Percentiles rank a stretch among this genome's conserved stretches.
Evolutionary conservation across 2,329 filamentous ascomycete species (phyloP).

Genomic region (Neophaeococcomyces mojaviensis): DNA sequence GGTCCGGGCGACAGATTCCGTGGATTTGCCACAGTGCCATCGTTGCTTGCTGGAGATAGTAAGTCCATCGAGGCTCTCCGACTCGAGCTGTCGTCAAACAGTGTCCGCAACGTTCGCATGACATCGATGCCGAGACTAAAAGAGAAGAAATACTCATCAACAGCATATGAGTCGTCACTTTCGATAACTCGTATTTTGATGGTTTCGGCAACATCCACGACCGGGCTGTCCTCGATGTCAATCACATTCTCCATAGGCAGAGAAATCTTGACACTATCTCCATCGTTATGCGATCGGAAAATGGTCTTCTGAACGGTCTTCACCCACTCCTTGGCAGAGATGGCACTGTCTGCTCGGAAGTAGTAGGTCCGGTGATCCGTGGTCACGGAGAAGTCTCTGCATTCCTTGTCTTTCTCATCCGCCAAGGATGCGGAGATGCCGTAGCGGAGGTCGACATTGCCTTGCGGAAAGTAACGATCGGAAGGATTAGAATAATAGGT

Average conservation of each 20-base stretch:
- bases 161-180: conserved; percentile 86
- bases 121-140: conserved; percentile 81
- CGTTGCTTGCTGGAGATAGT: conserved; percentile 20
- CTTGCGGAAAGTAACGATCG: conserved; percentile 83
- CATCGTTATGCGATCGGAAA: conserved; percentile 90
- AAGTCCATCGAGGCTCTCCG: conserved; percentile 32
- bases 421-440: conserved; percentile 76
- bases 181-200: conserved; percentile 90
- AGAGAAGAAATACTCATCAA: conserved; percentile 98
- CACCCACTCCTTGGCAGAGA: conserved; percentile 93
- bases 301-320: conserved; percentile 90
- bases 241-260: conserved; percentile 82
- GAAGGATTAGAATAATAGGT: conserved; percentile 80
- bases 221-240: conserved; percentile 84
- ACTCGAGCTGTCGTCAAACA: conserved; percentile 59
- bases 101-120: conserved; percentile 64
- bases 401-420: conserved; percentile 66
- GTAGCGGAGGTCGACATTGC: conserved; percentile 86
- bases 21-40: conserved; percentile 8
- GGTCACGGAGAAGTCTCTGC: conserved; percentile 67
- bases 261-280: conserved; percentile 93
- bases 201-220: conserved; percentile 86
- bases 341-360: conserved; percentile 78
- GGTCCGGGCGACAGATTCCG: conserved; percentile 1
- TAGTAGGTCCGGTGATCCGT: conserved; percentile 78